Conservation (phyloP, 805 yeast genomes). For the Osmozyma mogii region DNA sequence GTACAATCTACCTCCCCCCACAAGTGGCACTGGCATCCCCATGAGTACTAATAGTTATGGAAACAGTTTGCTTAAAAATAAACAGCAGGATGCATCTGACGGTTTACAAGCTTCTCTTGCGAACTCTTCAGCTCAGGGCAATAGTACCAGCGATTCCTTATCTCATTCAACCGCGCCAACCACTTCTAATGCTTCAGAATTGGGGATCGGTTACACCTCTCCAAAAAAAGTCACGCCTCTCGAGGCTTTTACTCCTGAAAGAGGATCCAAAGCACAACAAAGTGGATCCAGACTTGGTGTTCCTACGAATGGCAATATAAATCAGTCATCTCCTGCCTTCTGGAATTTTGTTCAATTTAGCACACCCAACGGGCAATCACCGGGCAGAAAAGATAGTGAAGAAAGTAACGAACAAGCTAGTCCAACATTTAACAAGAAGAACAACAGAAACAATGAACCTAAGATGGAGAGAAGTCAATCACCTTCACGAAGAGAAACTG, state of each 20-base stretch:
- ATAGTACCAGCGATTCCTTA: slow-evolving; percentile 11
- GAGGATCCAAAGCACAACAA: slow-evolving; percentile 28
- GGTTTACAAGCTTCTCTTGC: no score
- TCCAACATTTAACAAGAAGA: slow-evolving; percentile 28
- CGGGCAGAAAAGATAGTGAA: slow-evolving; percentile 30
- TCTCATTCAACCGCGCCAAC: slow-evolving; percentile 16
- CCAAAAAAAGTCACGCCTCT: slow-evolving; percentile 36
- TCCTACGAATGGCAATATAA: slow-evolving; percentile 27
- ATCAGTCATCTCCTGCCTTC: slow-evolving; percentile 77
- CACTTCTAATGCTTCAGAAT: slow-evolving; percentile 24
- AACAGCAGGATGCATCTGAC: no score
- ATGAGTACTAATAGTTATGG: slow-evolving; percentile 17
- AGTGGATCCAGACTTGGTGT: slow-evolving; percentile 14
- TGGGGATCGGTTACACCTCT: slow-evolving; percentile 31
- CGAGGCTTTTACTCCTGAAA: slow-evolving; percentile 38
- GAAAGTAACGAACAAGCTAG: slow-evolving; percentile 32
- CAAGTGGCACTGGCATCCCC: slow-evolving; percentile 13
- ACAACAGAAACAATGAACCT: slow-evolving; percentile 3
- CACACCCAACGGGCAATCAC: slow-evolving; percentile 39
- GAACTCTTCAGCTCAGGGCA: slow-evolving; percentile 8
- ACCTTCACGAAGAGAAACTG: no score
- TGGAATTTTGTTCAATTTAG: slow-evolving; percentile 86
- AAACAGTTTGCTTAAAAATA: slow-evolving; percentile 10
- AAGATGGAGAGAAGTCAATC: no score
- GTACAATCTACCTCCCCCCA: slow-evolving; percentile 28